Conservation (phyloP, 2,329 filamentous ascomycete genomes). For the Cladosporium sp. region DNA sequence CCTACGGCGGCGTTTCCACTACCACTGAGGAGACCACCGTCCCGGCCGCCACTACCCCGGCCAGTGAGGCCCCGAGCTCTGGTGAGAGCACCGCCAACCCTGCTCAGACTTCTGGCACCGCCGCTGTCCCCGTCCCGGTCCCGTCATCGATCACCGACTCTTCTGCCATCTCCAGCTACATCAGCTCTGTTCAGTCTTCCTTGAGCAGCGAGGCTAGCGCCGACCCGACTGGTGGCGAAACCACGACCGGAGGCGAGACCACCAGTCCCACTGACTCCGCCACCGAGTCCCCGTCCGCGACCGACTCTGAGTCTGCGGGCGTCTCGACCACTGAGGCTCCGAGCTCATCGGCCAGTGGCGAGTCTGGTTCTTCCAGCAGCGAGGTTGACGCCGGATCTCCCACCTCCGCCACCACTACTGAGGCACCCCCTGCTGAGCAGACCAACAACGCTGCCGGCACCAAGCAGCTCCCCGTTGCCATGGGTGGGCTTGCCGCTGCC, state of each 20-base stretch:
- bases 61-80: conserved; percentile 24
- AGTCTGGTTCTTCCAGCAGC: conserved; percentile 19
- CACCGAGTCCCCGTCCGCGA: conserved; percentile 6
- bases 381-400: conserved; percentile 21
- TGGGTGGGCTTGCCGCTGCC: conserved; percentile 28
- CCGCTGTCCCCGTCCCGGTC: conserved; percentile 8
- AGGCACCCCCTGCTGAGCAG: conserved; percentile 24
- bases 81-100: conserved; percentile 27
- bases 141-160: conserved; percentile 23
- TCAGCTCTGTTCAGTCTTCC: conserved; percentile 21
- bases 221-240: conserved; percentile 9
- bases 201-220: conserved; percentile 14
- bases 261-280: conserved; percentile 16
- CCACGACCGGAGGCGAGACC: background rate
- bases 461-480: conserved; percentile 26
- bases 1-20: conserved; percentile 22
- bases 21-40: conserved; percentile 21
- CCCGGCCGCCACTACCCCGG: conserved; percentile 12
- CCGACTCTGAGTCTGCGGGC: conserved; percentile 11
- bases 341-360: conserved; percentile 1
- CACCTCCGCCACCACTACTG: conserved; percentile 23
- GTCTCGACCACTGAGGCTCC: conserved; percentile 15
- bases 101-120: conserved; percentile 11
- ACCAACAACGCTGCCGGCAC: conserved; percentile 26
- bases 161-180: conserved; percentile 19